phyloP scores from a whole-genome alignment of 352 stramenopile genomes.

The Globisporangium splendens region DNA sequence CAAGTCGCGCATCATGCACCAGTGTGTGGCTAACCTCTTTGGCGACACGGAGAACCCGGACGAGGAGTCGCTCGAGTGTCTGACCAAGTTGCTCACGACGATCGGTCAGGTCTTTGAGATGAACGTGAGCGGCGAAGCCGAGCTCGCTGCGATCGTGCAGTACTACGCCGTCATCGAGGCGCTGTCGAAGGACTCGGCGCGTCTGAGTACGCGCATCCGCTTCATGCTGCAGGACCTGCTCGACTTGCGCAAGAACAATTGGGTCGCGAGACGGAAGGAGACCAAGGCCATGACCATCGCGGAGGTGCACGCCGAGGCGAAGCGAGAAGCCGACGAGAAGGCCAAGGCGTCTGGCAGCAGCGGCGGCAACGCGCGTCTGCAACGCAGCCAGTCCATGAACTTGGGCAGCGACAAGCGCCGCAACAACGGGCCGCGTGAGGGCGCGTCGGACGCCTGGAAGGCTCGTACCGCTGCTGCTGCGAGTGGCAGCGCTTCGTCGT shows the following conservation, averaged over 20 bases:
- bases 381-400: constrained; percentile 68
- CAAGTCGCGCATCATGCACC: constrained; percentile 94
- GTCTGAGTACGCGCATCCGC: constrained; percentile 73
- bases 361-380: constrained; percentile 32
- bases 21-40: constrained; percentile 82
- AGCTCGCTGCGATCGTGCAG: constrained; percentile 55
- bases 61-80: constrained; percentile 95
- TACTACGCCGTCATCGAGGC: constrained; percentile 72
- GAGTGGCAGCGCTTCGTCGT: not conserved
- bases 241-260: constrained; percentile 74
- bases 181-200: constrained; percentile 57
- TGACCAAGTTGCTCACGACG: constrained; percentile 92
- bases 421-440: constrained; percentile 22
- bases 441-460: constrained; percentile 62
- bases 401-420: constrained; percentile 41
- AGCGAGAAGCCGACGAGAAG: constrained; percentile 70
- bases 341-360: constrained; percentile 32
- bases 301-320: constrained; percentile 70
- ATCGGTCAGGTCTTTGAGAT: constrained; percentile 89
- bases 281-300: constrained; percentile 84
- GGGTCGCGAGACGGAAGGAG: constrained; percentile 72
- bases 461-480: constrained; percentile 25
- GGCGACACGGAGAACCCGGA: constrained; percentile 79
- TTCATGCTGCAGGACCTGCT: constrained; percentile 85
- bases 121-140: constrained; percentile 41